Conservation (phyloP, 257 asterid species). For the Nicotiana tabacum region DNA sequence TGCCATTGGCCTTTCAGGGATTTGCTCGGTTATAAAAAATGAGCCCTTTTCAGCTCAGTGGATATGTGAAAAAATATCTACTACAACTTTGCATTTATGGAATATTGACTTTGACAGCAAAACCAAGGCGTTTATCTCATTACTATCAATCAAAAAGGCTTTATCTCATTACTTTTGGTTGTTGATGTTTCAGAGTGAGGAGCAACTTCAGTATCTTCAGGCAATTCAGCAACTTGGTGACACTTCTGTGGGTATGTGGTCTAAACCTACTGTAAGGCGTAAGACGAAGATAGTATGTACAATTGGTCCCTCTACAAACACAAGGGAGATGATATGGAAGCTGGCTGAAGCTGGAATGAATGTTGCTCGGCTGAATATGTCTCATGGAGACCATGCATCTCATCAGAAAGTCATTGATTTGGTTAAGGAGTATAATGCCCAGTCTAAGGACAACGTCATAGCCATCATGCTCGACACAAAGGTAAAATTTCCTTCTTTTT, state of each 20-base stretch:
- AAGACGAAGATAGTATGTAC: constrained; percentile 98
- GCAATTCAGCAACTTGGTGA: constrained; percentile 56
- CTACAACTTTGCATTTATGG: neutral
- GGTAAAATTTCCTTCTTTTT: constrained; percentile 42
- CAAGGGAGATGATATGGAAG: constrained; percentile 96
- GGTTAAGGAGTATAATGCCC: constrained; percentile 91
- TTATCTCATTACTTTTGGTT: neutral
- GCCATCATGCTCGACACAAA: constrained; percentile 99
- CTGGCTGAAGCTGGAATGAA: constrained; percentile 99
- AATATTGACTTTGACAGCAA: neutral
- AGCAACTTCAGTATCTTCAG: constrained; percentile 42
- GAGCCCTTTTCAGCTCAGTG: neutral
- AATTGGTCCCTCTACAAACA: constrained; percentile 90
- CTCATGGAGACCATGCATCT: constrained; percentile 97
- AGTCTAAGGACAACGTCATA: constrained; percentile 85
- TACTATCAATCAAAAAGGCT: neutral
- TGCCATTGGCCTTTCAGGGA: too few relatives aligned
- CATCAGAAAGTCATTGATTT: constrained; percentile 96
- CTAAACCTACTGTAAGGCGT: constrained; percentile 80
- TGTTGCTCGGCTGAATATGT: constrained; percentile 95
- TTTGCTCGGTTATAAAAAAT: too few relatives aligned
- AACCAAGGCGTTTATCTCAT: neutral
- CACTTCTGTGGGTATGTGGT: constrained; percentile 51
- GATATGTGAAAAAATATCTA: neutral
- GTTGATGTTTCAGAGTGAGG: constrained; percentile 41